Evolutionary conservation across 75 land plant genomes (phyloP).

Genomic region (Cunninghamia lanceolata): DNA sequence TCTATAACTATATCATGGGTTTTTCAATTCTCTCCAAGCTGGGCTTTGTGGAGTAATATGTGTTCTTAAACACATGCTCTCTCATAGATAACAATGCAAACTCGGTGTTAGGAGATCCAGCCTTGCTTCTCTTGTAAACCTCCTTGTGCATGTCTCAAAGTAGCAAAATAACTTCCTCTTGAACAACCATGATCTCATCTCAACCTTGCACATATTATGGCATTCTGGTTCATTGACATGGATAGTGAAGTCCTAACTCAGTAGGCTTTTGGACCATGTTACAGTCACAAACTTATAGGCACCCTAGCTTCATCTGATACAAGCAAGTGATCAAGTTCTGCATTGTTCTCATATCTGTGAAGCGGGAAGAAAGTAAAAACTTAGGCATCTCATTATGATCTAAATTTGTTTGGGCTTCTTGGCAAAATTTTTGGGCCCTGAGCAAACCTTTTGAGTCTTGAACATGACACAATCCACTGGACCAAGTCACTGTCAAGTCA

Average conservation of each 20-base stretch:
- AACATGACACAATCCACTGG: too few relatives aligned
- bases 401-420: too few relatives aligned
- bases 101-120: constrained; percentile 9
- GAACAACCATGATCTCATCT: not conserved
- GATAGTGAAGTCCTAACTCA: constrained; percentile 13
- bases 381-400: too few relatives aligned
- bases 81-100: constrained; percentile 14
- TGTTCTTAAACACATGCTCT: constrained; percentile 28
- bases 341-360: not conserved
- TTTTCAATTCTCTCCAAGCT: constrained; percentile 36
- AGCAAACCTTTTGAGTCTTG: too few relatives aligned
- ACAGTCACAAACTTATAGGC: constrained; percentile 21
- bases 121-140: constrained; percentile 6
- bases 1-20: constrained; percentile 54
- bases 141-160: constrained; percentile 24
- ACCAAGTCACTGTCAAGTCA: too few relatives aligned
- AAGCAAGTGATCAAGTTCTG: constrained; percentile 19
- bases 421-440: too few relatives aligned
- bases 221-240: constrained; percentile 10
- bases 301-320: constrained; percentile 24
- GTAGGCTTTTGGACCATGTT: constrained; percentile 17
- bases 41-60: constrained; percentile 25
- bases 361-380: not conserved
- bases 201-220: constrained; percentile 19
- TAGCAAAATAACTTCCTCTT: constrained; percentile 11